phyloP scores from a whole-genome alignment of 78 protist species.

The Dictyostelium brefeldianum region DNA sequence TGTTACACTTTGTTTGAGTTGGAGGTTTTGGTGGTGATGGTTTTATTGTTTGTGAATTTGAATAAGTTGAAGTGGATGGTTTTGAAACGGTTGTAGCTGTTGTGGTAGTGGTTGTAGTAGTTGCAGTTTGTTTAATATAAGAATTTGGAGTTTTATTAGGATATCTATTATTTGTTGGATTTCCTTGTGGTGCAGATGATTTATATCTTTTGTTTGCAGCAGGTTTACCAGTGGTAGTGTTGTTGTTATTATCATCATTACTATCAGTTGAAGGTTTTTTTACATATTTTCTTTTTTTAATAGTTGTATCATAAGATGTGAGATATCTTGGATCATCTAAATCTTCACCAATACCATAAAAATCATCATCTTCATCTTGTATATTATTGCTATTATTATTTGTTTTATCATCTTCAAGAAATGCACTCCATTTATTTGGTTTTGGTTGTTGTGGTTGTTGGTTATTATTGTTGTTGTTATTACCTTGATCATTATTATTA shows the following conservation, averaged over 20 bases:
- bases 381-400: not conserved
- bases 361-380: constrained; percentile 5
- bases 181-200: not conserved
- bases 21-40: not conserved
- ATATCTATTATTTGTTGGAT: not conserved
- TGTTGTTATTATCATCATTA: not conserved
- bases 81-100: not conserved
- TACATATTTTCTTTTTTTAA: not conserved
- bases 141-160: not conserved
- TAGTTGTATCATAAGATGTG: not conserved
- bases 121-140: not conserved
- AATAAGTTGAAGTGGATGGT: not conserved
- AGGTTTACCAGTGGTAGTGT: not conserved
- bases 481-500: not conserved
- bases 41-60: not conserved
- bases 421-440: constrained; percentile 19
- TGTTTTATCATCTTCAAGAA: not conserved
- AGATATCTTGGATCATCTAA: not conserved
- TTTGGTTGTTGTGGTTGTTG: not conserved
- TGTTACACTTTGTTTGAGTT: not conserved
- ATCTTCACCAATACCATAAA: constrained; percentile 18
- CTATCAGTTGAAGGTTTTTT: not conserved
- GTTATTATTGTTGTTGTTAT: not conserved
- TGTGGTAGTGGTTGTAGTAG: not conserved
- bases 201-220: not conserved